phyloP scores from a whole-genome alignment of 768 basidiomycete species.

The Daedaleopsis sinensis region DNA sequence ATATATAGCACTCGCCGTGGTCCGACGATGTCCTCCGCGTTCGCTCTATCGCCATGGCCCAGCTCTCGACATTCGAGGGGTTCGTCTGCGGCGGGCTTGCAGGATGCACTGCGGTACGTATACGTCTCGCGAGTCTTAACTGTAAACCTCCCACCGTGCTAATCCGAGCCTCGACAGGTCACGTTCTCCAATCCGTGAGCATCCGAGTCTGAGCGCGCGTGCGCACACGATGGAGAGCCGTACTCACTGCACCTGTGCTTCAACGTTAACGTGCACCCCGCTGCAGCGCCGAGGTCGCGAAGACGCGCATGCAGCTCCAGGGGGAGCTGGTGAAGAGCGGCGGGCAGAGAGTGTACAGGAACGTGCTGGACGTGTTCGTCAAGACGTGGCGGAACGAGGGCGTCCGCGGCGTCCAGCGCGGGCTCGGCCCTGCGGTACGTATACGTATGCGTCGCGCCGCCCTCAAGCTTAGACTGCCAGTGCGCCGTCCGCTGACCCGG shows the following conservation, averaged over 20 bases:
- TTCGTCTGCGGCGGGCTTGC: conserved; percentile 92
- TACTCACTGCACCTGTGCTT: background rate
- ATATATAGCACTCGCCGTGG: no score
- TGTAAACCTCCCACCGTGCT: background rate
- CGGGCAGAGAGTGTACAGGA: conserved; percentile 79
- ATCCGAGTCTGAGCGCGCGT: no score
- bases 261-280: no score
- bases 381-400: conserved; percentile 94
- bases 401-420: conserved; percentile 86
- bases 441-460: no score
- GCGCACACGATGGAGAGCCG: no score
- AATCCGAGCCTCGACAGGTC: conserved; percentile 47
- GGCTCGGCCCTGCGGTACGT: conserved; percentile 83
- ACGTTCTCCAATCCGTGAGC: conserved; percentile 68
- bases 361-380: conserved; percentile 78
- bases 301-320: conserved; percentile 94
- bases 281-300: conserved; percentile 70
- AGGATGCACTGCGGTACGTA: conserved; percentile 83
- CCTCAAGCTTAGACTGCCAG: no score
- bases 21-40: no score
- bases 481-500: no score
- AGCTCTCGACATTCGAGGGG: conserved; percentile 71
- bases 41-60: background rate
- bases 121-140: conserved; percentile 5
- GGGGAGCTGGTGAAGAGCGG: conserved; percentile 87